Evolutionary conservation across 345 rosid species (phyloP).

Genomic region (Euphorbia peplus): DNA sequence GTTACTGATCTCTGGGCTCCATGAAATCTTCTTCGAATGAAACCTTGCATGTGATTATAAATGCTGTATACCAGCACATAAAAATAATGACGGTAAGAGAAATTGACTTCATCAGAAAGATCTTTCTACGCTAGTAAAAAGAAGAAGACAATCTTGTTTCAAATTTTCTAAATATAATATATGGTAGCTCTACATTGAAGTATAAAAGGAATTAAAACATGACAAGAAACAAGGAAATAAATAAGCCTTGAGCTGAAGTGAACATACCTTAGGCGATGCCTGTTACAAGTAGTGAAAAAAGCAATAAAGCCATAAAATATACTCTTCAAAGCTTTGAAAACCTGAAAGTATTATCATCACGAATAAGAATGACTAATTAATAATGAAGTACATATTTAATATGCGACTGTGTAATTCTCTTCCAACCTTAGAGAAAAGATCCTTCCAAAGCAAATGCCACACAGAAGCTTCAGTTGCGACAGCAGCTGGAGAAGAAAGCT

Average conservation of each 20-base stretch:
- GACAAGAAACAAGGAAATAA: not conserved
- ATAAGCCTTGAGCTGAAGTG: conserved; percentile 6
- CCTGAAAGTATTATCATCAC: conserved; percentile 42
- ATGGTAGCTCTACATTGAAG: not conserved
- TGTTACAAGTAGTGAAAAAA: conserved; percentile 84
- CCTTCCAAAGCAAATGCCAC: conserved; percentile 95
- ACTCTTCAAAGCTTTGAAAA: conserved; percentile 86
- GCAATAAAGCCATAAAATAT: conserved; percentile 88
- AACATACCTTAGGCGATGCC: conserved; percentile 91
- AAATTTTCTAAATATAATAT: not conserved
- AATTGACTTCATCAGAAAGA: not conserved
- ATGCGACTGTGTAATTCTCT: not conserved
- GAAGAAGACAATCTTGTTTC: not conserved
- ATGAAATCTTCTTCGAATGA: conserved; percentile 23
- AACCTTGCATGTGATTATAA: conserved; percentile 34
- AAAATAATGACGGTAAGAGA: conserved; percentile 2
- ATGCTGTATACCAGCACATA: conserved; percentile 21
- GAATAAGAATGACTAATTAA: conserved; percentile 16
- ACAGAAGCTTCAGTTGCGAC: conserved; percentile 70
- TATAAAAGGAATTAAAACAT: not conserved
- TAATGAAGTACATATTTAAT: not conserved
- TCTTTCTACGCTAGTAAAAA: not conserved
- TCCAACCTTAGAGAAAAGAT: conserved; percentile 88
- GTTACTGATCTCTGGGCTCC: conserved; percentile 17
- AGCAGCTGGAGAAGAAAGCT: conserved; percentile 59